Evolutionary conservation across 2,329 filamentous ascomycete species (phyloP).

Genomic region (Aspergillus felis): DNA sequence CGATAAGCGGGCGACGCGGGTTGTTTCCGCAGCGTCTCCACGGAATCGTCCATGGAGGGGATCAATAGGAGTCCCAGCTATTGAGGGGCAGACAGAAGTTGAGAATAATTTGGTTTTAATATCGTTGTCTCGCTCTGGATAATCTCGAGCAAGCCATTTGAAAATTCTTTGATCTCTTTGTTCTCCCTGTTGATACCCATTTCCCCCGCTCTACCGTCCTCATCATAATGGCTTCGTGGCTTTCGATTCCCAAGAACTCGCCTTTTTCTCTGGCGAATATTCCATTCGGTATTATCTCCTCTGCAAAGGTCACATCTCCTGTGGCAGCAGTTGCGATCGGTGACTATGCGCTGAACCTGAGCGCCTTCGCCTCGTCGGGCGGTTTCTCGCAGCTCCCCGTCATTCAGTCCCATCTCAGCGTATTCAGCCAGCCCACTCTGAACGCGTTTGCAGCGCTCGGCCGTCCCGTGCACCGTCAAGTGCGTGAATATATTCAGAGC

Average conservation of each 20-base stretch:
- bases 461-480: slow-evolving; percentile 61
- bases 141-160: background rate
- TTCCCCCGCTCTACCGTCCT: slow-evolving; percentile 4
- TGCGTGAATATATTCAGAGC: slow-evolving; percentile 65
- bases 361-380: slow-evolving; percentile 54
- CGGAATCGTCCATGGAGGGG: background rate
- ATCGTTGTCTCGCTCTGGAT: background rate
- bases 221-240: slow-evolving; percentile 51
- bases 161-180: background rate
- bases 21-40: slow-evolving; percentile 4
- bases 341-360: slow-evolving; percentile 66
- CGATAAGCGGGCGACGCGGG: slow-evolving; percentile 14
- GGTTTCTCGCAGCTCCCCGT: slow-evolving; percentile 58
- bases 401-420: slow-evolving; percentile 54
- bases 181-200: background rate
- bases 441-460: slow-evolving; percentile 73
- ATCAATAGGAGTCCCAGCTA: background rate
- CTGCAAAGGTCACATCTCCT: slow-evolving; percentile 51
- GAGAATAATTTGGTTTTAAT: slow-evolving; percentile 5
- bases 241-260: slow-evolving; percentile 56
- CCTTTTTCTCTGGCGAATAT: slow-evolving; percentile 77
- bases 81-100: no score
- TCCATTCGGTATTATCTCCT: slow-evolving; percentile 77
- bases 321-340: slow-evolving; percentile 71
- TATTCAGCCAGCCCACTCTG: slow-evolving; percentile 63